Evolutionary conservation across 2,329 filamentous ascomycete genomes (phyloP), one percentile per base, ranked within the genome.

Genomic region (Penicillium sp.): DNA sequence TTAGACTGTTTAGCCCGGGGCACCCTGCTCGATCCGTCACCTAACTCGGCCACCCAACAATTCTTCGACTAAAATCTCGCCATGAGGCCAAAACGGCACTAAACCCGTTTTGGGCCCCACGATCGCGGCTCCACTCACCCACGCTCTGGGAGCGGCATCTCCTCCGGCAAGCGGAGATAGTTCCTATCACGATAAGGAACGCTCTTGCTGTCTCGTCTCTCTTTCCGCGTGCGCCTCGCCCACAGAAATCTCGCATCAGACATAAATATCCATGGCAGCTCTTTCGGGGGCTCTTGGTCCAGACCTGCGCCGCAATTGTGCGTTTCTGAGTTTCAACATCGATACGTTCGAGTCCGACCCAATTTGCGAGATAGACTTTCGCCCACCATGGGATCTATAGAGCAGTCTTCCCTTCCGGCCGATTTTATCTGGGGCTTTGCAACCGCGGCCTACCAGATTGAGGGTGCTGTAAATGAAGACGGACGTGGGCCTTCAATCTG

Each of bases 371-470:
- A 52, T 52, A 46, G 4, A 24, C 27, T 56, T 56, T 51, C 33
- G 49, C 36, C 58, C 58, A 62, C 41, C 24, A 73, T 73, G 71
- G 70, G 69, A 35, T 70, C 68, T 33, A 65, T 65, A 40, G 57
- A 61, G 13, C 55, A 68, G 35, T 70, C 71, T 36, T 70, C 65
- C 59, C 81, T 91, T 56, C 87, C 87, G 40, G 81, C 83, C 56
- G 88, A 91, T 74, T 92, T 93, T 75, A 77, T 86, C 60, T 92
- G 89, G 89, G 90, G 90, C 55, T 92, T 91, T 76, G 90, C 90
- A 69, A 93, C 90, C 40, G 90, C 90, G 62, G 82, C 91, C 73
- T 96, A 95, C 80, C 91, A 96, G 75, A 90, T 96, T 67, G 92
- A 96, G 80, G 92, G 92, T 58, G 87, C 87, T 50, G 81, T 83